Conservation (phyloP, 2,329 filamentous ascomycete genomes). For the Chaetomiaceae sp. region DNA sequence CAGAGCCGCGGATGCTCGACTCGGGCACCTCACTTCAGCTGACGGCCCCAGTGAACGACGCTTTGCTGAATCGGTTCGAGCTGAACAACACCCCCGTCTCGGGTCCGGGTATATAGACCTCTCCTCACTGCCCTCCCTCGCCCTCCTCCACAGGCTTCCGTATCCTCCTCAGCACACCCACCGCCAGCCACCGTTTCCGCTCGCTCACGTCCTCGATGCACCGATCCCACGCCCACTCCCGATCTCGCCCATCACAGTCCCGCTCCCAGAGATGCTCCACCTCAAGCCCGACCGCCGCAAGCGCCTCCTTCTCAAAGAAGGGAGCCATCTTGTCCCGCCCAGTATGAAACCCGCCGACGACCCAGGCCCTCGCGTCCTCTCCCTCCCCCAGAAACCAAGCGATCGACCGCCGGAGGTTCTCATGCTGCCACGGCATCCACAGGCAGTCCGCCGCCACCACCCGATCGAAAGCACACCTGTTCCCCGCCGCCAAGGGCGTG, state of each 20-base stretch:
- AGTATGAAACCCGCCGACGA: slow-evolving; percentile 70
- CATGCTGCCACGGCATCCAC: slow-evolving; percentile 71
- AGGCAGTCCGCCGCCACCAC: slow-evolving; percentile 69
- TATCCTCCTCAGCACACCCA: slow-evolving; percentile 48
- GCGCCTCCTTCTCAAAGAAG: slow-evolving; percentile 53
- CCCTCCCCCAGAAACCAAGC: slow-evolving; percentile 52
- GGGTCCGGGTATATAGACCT: slow-evolving; percentile 1
- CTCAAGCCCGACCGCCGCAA: slow-evolving; percentile 50
- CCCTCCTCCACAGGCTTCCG: neutral
- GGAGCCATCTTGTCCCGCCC: slow-evolving; percentile 60
- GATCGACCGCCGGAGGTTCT: slow-evolving; percentile 60
- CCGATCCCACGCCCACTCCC: slow-evolving; percentile 57
- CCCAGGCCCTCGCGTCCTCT: slow-evolving; percentile 50
- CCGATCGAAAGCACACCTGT: slow-evolving; percentile 48
- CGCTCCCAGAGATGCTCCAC: slow-evolving; percentile 65
- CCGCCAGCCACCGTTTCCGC: slow-evolving; percentile 67
- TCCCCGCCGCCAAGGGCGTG: slow-evolving; percentile 21
- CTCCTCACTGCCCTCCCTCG: neutral
- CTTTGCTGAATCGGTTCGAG: slow-evolving; percentile 5
- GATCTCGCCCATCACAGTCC: slow-evolving; percentile 59
- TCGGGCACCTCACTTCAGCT: neutral
- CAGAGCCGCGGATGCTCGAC: neutral
- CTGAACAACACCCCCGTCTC: slow-evolving; percentile 8
- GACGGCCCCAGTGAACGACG: neutral
- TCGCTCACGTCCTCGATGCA: slow-evolving; percentile 57